Evolutionary conservation across 441 rosid species (phyloP), one percentile per base, ranked within the genome.

Genomic region (California macrophylla): DNA sequence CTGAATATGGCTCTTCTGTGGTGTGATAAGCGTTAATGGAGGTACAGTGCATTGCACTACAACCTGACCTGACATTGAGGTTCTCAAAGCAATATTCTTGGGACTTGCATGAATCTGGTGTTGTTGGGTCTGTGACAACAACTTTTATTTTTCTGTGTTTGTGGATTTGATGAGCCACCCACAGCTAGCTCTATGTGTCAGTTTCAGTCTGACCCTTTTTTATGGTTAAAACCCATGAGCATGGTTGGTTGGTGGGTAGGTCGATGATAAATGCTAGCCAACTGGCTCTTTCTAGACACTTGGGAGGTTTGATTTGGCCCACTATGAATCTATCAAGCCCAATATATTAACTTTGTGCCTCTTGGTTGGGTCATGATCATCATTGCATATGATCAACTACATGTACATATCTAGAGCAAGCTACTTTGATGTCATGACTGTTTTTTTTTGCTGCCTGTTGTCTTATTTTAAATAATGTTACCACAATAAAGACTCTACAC

Each of bases 131-230:
- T 54, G 61, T n/a, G 15, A 20, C 47, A 40, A 12, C 47, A 20
- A 13, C 24, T 21, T 54, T 54, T 8, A 5, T 23, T 54, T 9
- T 54, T 54, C 15, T 54, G 25, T 54, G 10, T 21, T 18, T 20
- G 25, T 54, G 6, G 25, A 54, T 54, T 54, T 54, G 24, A 54
- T 54, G 61, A 54, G 61, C 61, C 61, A 18, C 26, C 61, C 61
- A 54, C 25, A 54, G 61, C 26, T 26, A 18, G 25, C 61, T 54
- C 61, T 54, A 54, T 20, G 61, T 54, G 61, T 54, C 61, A 54
- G 61, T 54, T 26, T 54, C 25, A 47, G 56, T 47, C 56, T 47
- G 56, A 47, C 24, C 23, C 50, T 50, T 7, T 50, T 16, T 50
- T 50, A 13, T 40, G 47, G 47, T n/a, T 40, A 40, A 30, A 50